Conservation (phyloP, 192 early-diverging fungal species). For the Coemansia sp. region DNA sequence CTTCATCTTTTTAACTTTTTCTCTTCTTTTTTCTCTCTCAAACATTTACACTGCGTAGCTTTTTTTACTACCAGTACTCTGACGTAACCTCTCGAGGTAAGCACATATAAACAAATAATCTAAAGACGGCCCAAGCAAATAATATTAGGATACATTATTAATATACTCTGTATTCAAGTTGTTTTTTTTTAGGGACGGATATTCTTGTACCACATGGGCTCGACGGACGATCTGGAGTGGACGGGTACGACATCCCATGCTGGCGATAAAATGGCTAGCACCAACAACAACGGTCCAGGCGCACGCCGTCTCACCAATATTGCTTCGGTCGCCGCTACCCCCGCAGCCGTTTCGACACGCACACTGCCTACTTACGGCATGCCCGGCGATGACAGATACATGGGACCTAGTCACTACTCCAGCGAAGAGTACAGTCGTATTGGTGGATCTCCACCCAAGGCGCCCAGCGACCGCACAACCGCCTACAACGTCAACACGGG, state of each 20-base stretch:
- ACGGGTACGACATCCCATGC: constrained; percentile 42
- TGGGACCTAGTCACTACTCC: background rate
- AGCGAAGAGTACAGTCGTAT: constrained; percentile 11
- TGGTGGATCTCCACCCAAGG: constrained; percentile 18
- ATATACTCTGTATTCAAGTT: constrained; percentile 3
- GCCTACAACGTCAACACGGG: constrained; percentile 22
- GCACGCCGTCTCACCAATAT: background rate
- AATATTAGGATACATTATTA: background rate
- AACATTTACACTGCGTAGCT: constrained; percentile 5
- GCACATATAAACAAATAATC: background rate
- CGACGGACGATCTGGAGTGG: constrained; percentile 46
- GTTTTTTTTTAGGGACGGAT: background rate
- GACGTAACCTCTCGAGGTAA: background rate
- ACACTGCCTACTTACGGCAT: constrained; percentile 30
- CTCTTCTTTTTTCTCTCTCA: background rate
- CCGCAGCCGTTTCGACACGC: constrained; percentile 23
- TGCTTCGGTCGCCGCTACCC: constrained; percentile 2
- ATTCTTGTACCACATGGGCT: background rate
- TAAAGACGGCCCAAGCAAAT: background rate
- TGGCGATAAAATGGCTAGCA: constrained; percentile 40
- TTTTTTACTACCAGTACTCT: background rate
- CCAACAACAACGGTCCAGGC: constrained; percentile 10
- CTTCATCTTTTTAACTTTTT: background rate
- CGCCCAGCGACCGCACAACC: constrained; percentile 34
- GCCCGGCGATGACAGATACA: background rate